A percentile compares a stretch with the other conserved stretches of the same genome.
phyloP scores from a whole-genome alignment of 345 rosid genomes.

The Lumnitzera littorea region DNA sequence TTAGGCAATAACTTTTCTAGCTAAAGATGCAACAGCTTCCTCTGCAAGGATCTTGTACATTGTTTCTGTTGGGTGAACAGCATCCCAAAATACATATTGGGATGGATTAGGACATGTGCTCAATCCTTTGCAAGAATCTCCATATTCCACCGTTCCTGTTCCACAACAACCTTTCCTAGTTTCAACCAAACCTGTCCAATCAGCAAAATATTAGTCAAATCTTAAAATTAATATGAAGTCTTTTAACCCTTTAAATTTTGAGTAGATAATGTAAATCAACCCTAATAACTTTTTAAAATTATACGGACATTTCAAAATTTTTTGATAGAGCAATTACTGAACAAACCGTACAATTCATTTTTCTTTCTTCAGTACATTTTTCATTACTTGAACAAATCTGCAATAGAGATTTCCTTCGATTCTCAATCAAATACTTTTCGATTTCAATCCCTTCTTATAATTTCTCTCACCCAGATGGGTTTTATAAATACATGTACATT shows the following conservation, averaged over 20 bases:
- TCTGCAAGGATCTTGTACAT: slow-evolving; percentile 62
- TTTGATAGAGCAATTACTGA: no score
- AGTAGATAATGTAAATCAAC: no score
- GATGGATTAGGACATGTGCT: slow-evolving; percentile 50
- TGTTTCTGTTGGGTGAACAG: slow-evolving; percentile 74
- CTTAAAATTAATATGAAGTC: neutral
- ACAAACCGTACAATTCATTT: no score
- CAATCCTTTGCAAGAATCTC: slow-evolving; percentile 59
- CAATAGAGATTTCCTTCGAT: no score
- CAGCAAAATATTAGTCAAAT: neutral
- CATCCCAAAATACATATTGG: slow-evolving; percentile 73
- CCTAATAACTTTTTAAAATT: no score
- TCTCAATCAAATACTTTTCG: no score
- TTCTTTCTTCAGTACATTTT: no score
- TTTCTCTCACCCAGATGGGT: no score
- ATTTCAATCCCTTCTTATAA: no score
- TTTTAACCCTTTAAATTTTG: neutral
- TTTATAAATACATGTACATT: no score
- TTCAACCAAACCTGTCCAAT: slow-evolving; percentile 44
- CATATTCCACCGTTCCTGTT: slow-evolving; percentile 62
- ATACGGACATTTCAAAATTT: no score
- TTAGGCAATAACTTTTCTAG: slow-evolving; percentile 6
- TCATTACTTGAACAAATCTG: no score
- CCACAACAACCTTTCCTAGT: slow-evolving; percentile 70
- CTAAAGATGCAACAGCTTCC: slow-evolving; percentile 32